Evolutionary conservation across 768 basidiomycete species (phyloP).

Genomic region (Cystofilobasidium bisporidii): DNA sequence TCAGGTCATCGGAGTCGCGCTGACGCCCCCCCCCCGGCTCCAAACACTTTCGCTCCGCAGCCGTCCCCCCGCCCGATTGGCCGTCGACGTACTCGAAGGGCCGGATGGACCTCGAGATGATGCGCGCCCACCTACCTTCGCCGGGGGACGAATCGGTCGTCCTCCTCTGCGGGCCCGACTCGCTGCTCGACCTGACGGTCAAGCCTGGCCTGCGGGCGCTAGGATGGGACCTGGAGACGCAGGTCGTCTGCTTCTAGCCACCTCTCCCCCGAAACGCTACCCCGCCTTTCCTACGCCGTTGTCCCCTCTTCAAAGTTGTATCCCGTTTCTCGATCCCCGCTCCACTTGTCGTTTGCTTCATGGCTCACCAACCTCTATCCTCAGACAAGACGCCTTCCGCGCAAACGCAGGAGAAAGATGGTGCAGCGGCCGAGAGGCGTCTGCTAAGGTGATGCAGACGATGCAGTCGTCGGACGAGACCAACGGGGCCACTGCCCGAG

Average conservation of each 20-base stretch:
- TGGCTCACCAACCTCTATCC: too few species aligned
- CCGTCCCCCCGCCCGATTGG: constrained; percentile 32
- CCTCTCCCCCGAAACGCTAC: too few species aligned
- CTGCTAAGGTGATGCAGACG: too few species aligned
- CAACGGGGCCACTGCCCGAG: too few species aligned
- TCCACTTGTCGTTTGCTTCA: too few species aligned
- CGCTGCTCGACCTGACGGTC: constrained; percentile 40
- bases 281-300: too few species aligned
- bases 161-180: constrained; percentile 49
- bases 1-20: not conserved
- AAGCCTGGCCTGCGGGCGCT: constrained; percentile 36
- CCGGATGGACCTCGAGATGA: constrained; percentile 42
- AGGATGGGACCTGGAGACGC: constrained; percentile 42
- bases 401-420: too few species aligned
- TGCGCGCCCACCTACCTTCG: constrained; percentile 43
- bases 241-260: constrained; percentile 40
- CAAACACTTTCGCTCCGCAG: not conserved
- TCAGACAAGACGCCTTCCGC: too few species aligned
- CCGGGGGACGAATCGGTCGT: constrained; percentile 43
- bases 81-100: constrained; percentile 45
- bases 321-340: too few species aligned
- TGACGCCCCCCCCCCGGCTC: not conserved
- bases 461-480: too few species aligned
- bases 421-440: too few species aligned
- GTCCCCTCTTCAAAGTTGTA: too few species aligned